Conservation (phyloP, 805 yeast genomes). For the Wickerhamiella siamensis region DNA sequence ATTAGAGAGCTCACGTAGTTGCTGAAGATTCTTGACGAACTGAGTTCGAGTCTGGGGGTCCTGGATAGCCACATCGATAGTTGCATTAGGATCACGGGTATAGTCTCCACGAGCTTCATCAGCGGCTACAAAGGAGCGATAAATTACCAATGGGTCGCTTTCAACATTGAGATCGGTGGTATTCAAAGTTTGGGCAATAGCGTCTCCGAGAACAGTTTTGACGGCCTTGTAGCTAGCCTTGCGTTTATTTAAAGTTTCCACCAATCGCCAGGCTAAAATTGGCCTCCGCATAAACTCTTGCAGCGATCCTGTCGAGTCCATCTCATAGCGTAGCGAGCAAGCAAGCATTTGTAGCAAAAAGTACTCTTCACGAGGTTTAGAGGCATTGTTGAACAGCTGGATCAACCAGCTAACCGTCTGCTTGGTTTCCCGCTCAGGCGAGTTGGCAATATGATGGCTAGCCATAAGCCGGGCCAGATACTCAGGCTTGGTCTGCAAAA, state of each 20-base stretch:
- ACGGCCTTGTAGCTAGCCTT: conserved; percentile 24
- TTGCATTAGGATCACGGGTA: conserved; percentile 27
- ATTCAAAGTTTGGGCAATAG: conserved; percentile 21
- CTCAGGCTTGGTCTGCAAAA: conserved; percentile 68
- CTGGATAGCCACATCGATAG: conserved; percentile 61
- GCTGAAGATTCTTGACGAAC: conserved; percentile 62
- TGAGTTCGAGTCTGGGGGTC: conserved; percentile 56
- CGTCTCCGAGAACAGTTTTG: conserved; percentile 26
- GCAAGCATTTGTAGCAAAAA: conserved; percentile 47
- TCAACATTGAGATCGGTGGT: conserved; percentile 45
- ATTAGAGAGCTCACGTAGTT: conserved; percentile 55
- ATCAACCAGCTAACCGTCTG: conserved; percentile 22
- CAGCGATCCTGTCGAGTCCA: conserved; percentile 7
- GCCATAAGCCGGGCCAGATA: conserved; percentile 46
- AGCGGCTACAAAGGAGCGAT: conserved; percentile 15
- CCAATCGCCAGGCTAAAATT: conserved; percentile 32
- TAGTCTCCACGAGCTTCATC: conserved; percentile 17
- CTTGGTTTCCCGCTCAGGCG: conserved; percentile 24
- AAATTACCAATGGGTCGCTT: conserved; percentile 50
- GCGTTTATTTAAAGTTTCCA: conserved; percentile 28
- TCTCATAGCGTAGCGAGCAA: conserved; percentile 2
- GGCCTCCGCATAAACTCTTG: conserved; percentile 16
- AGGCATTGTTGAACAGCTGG: conserved; percentile 24
- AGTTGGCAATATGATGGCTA: conserved; percentile 16
- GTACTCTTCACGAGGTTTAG: conserved; percentile 53